Percentiles rank a stretch among this genome's conserved stretches.
Conservation (phyloP, 1,284 basidiomycete species). For the Porodaedalea pini region DNA sequence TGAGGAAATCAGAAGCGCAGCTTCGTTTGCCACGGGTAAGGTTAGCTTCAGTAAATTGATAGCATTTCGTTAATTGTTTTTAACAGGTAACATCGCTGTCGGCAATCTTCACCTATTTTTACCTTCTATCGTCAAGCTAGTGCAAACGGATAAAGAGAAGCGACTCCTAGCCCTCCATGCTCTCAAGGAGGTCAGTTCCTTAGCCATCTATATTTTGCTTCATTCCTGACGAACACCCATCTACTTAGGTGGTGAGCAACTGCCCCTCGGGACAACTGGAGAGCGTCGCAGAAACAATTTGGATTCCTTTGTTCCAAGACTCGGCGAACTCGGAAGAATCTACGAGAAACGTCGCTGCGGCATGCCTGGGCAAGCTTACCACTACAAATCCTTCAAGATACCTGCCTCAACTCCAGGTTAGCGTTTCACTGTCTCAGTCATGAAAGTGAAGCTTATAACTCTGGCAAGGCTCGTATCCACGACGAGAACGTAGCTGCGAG, state of each 20-base stretch:
- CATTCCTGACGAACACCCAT: background rate
- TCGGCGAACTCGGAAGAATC: conserved; percentile 86
- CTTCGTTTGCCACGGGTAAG: conserved; percentile 86
- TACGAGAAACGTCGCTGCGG: conserved; percentile 90
- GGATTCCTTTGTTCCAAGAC: conserved; percentile 87
- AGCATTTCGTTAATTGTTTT: background rate
- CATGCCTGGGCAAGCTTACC: conserved; percentile 94
- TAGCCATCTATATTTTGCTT: background rate
- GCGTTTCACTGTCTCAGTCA: conserved; percentile 24
- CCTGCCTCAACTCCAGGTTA: conserved; percentile 86
- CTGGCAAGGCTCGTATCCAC: conserved; percentile 56
- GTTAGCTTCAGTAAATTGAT: too few relatives aligned
- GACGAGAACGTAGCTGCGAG: conserved; percentile 70
- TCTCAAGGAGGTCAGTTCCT: conserved; percentile 76
- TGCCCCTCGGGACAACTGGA: conserved; percentile 81
- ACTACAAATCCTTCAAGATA: conserved; percentile 87
- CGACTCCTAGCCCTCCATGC: conserved; percentile 86
- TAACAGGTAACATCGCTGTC: conserved; percentile 86
- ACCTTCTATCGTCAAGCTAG: conserved; percentile 79
- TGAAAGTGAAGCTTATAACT: conserved; percentile 10
- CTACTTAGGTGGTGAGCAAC: conserved; percentile 79
- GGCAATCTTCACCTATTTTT: conserved; percentile 86
- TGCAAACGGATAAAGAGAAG: conserved; percentile 74
- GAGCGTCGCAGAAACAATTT: conserved; percentile 80
- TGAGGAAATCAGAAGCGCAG: conserved; percentile 83